Conservation (phyloP, 495 filamentous ascomycete species). For the Saxispiralis lemnorum region DNA sequence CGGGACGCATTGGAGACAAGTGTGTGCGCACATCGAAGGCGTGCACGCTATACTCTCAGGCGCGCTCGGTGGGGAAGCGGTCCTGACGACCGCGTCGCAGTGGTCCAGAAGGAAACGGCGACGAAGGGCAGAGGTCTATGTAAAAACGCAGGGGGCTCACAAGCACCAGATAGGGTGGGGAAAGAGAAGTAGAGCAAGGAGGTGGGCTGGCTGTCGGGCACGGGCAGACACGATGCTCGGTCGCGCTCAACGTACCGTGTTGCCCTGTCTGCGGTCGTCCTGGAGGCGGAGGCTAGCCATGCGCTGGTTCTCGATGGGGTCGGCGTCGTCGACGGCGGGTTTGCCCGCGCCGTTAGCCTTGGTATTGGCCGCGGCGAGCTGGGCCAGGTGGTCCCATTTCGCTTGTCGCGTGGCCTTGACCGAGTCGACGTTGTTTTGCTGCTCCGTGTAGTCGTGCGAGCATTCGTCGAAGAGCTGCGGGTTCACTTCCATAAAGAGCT, state of each 20-base stretch:
- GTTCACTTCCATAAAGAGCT: slow-evolving; percentile 99
- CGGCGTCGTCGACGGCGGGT: slow-evolving; percentile 39
- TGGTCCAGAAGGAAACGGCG: too few species aligned
- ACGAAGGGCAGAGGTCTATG: too few species aligned
- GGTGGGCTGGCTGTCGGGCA: too few species aligned
- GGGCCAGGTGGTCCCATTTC: slow-evolving; percentile 72
- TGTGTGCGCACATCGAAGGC: too few species aligned
- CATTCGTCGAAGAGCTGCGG: slow-evolving; percentile 97
- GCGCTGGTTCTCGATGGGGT: slow-evolving; percentile 62
- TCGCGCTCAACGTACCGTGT: slow-evolving; percentile 27
- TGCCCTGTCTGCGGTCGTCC: slow-evolving; percentile 37
- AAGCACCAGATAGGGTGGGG: too few species aligned
- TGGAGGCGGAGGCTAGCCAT: slow-evolving; percentile 71
- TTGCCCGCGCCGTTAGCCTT: slow-evolving; percentile 27
- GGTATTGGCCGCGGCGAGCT: slow-evolving; percentile 51
- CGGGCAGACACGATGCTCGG: too few species aligned
- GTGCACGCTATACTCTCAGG: too few species aligned
- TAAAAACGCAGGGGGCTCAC: too few species aligned
- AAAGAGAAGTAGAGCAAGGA: too few species aligned
- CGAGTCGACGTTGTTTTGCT: slow-evolving; percentile 72
- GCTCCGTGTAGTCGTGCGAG: slow-evolving; percentile 93
- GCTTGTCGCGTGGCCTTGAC: slow-evolving; percentile 56
- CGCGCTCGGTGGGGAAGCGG: too few species aligned
- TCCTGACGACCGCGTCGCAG: too few species aligned
- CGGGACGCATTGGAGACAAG: too few species aligned